A percentile compares a stretch with the other conserved stretches of the same genome.
phyloP scores from a whole-genome alignment of 345 rosid species.

The Salix caprea region DNA sequence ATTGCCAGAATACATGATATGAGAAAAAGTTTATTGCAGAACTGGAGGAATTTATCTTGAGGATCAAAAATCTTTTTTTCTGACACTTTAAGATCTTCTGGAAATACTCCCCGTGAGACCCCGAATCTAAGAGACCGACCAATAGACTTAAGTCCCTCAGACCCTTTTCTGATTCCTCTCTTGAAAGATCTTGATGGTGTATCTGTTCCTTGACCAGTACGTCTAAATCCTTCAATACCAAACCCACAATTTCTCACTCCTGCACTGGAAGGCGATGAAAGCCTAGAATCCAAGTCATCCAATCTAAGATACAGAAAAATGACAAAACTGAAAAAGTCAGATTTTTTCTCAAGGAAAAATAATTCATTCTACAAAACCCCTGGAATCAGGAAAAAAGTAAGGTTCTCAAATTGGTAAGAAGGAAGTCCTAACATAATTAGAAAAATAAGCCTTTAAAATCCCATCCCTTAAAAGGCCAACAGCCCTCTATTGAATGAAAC shows the following conservation, averaged over 20 bases:
- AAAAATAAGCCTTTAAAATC: neutral
- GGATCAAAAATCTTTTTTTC: slow-evolving; percentile 89
- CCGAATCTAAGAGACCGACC: slow-evolving; percentile 92
- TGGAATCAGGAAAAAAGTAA: neutral
- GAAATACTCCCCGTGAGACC: slow-evolving; percentile 85
- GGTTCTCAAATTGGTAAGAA: neutral
- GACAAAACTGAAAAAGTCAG: neutral
- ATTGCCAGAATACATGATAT: slow-evolving; percentile 79
- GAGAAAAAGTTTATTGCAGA: slow-evolving; percentile 74
- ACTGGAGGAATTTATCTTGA: slow-evolving; percentile 76
- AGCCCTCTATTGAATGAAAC: neutral
- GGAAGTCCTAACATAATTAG: neutral
- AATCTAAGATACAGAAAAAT: slow-evolving; percentile 44
- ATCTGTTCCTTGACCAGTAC: slow-evolving; percentile 37
- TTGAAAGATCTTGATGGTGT: slow-evolving; percentile 66
- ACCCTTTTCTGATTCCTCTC: slow-evolving; percentile 71
- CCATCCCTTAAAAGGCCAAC: neutral
- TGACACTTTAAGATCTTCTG: slow-evolving; percentile 90
- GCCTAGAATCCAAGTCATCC: slow-evolving; percentile 89
- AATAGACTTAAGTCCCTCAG: slow-evolving; percentile 86
- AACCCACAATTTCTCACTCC: slow-evolving; percentile 64
- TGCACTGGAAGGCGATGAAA: slow-evolving; percentile 60
- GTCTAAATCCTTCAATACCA: slow-evolving; percentile 56
- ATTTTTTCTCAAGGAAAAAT: too few relatives aligned
- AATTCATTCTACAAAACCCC: neutral